Conservation (phyloP, 768 basidiomycete genomes). For the Rubroboletus satanas region DNA sequence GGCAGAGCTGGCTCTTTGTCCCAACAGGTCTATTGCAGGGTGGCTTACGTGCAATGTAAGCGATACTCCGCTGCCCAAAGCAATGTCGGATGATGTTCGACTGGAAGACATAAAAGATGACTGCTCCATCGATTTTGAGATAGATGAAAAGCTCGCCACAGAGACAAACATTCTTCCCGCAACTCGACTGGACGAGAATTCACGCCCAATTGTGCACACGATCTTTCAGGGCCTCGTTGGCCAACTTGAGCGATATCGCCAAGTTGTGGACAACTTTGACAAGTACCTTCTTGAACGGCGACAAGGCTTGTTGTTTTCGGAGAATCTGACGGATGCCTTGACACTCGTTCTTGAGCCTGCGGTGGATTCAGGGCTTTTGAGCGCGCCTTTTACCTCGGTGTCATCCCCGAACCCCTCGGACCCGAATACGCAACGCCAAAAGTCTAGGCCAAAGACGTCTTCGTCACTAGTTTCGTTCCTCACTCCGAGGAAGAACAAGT, state of each 20-base stretch:
- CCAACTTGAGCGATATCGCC: constrained; percentile 79
- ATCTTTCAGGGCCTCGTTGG: constrained; percentile 77
- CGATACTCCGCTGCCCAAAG: constrained; percentile 31
- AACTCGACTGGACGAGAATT: constrained; percentile 62
- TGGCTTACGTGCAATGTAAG: constrained; percentile 74
- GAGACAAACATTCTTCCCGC: constrained; percentile 61
- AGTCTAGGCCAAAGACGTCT: constrained; percentile 49
- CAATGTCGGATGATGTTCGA: constrained; percentile 6
- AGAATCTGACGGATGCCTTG: constrained; percentile 88
- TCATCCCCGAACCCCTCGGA: constrained; percentile 29
- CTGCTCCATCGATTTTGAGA: constrained; percentile 70
- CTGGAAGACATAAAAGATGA: constrained; percentile 64
- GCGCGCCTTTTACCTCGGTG: constrained; percentile 18
- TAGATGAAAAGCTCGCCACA: constrained; percentile 61
- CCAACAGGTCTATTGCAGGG: constrained; percentile 79
- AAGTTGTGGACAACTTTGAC: constrained; percentile 75
- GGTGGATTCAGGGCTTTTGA: constrained; percentile 36
- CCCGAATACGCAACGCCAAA: constrained; percentile 37
- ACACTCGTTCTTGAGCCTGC: constrained; percentile 65
- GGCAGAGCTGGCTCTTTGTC: constrained; percentile 77
- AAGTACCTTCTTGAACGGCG: constrained; percentile 79
- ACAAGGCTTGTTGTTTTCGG: constrained; percentile 85
- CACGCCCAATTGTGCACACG: constrained; percentile 75
- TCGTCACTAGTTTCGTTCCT: constrained; percentile 74
- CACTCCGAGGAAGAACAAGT: constrained; percentile 68